Base-by-base conservation (phyloP, 225 moss, liverwort and hornwort species). In the Marchantia polymorpha region DNA sequence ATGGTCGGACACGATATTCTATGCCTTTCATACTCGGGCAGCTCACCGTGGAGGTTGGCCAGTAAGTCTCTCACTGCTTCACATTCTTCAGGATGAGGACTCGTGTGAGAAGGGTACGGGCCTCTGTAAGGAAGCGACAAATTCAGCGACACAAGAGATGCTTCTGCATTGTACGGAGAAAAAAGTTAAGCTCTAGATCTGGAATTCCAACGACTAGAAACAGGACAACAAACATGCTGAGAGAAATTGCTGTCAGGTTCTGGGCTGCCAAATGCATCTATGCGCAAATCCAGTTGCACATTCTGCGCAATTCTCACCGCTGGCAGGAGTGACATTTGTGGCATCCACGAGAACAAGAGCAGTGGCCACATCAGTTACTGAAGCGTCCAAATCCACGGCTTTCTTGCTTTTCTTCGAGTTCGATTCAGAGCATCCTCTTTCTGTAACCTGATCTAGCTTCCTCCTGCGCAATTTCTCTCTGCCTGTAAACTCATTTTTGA, bases 71-170 rank as follows among this genome's bases (percentile, higher is more conserved):
- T 87, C 27, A 89, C 96, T 80, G 92, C 88, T 61, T 86, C 83
- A 66, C 94, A 94, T 88, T 96, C 96, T 66, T 94, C 89, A 19
- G 91, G 84, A 61, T 80, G 89, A 11, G 94, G 96, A 78, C 94
- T 87, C 54, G 83, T 79, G 73, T 88, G 90, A 49, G 81, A 84
- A 50, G 91, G 91, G 80, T 86, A 96, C 46, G 94, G 96, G 72
- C 92, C 89, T 55, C 77, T 87, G 70, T 89, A 88, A 81, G 78
- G 72, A 6, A 25, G 8, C 23, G 80, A 49, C 30, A 71, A 31
- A 12, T 22, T 49, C 48, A 79, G 15, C 6, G 69, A 12, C 69
- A 56, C 8, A 2, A 69, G 46, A 30, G 79, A 11, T 8, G 31
- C 23, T 7, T 53, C 79, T 79, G 79, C 54, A 55, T 19, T 16